Base-by-base conservation (phyloP, 257 asterid species). In the Fraxinus excelsior region DNA sequence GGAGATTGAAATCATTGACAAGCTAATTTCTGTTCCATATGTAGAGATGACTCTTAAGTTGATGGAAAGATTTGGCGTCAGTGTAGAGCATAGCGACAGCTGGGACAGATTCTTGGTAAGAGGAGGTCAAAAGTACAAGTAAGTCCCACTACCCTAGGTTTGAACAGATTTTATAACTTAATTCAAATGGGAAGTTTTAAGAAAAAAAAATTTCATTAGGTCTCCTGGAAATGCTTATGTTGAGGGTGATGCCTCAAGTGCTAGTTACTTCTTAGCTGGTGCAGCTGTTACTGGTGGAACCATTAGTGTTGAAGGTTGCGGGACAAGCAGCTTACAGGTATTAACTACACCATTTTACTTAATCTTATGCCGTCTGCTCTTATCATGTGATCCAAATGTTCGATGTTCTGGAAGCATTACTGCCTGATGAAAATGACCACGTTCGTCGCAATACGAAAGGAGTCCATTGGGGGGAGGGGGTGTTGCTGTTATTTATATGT, bases 251-350 rank as follows among this genome's bases (percentile, higher is more conserved):
- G 99, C 99, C 76, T 96, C 98, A 14, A 96, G 98, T 71, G 98
- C 99, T 76, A 96, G 99, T 82, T 96, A 96, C 91, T 96, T 96
- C 89, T 88, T 96, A 90, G 99, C 97, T 44, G 99, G 99, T 78
- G 99, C 99, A 66, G 98, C 99, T 74, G 82, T 91, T 78, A 96
- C 97, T 3, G 98, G 98, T 74, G 99, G 99, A 82, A 91, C 98
- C 42, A 46, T 88, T 31, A 86, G 97, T 1, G 99, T 93, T 76
- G 97, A 96, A 90, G 99, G 99, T 67, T 96, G 99, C 71, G 99
- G 99, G 80, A 91, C 97, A 51, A 89, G 94, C 89, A 96, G 99
- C 86, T 90, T 96, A 84, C 98, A 96, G 99, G 99, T 93, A 84
- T 75, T 23, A 76, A 23, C 38, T 46, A 18, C n/a, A 18, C 28